A percentile compares a stretch with the other conserved stretches of the same genome.
Evolutionary conservation across 2,329 filamentous ascomycete species (phyloP).

Genomic region (Stenocarpella maydis): DNA sequence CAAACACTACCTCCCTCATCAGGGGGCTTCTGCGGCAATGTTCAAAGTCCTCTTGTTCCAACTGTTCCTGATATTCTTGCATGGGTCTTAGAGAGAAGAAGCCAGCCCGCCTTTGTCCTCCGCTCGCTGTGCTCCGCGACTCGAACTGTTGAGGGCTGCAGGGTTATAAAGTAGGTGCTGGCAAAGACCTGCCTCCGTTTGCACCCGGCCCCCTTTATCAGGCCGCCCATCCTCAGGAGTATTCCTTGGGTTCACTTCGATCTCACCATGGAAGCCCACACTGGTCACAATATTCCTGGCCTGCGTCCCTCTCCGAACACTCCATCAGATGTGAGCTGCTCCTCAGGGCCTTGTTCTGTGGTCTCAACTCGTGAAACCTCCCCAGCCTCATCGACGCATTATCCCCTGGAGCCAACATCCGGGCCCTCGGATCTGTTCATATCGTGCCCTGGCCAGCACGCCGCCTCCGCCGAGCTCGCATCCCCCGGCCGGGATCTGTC

Average conservation of each 20-base stretch:
- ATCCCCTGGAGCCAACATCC: not conserved
- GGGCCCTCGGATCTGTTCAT: not conserved
- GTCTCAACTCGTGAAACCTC: constrained; percentile 33
- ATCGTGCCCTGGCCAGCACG: not conserved
- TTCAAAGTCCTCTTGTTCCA: constrained; percentile 28
- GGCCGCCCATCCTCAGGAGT: constrained; percentile 18
- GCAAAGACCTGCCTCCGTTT: constrained; percentile 42
- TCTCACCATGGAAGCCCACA: constrained; percentile 20
- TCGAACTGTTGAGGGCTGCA: constrained; percentile 36
- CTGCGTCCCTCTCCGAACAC: constrained; percentile 2
- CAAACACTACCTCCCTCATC: constrained; percentile 7
- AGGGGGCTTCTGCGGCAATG: constrained; percentile 29
- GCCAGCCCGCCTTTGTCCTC: constrained; percentile 26
- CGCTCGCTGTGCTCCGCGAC: constrained; percentile 8
- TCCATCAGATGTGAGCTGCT: constrained; percentile 24
- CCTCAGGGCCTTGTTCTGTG: constrained; percentile 25
- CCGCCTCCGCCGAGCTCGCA: not conserved
- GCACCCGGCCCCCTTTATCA: constrained; percentile 36
- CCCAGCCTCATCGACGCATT: constrained; percentile 30
- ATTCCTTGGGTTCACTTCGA: not conserved
- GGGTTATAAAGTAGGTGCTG: constrained; percentile 41
- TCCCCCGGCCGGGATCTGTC: not conserved
- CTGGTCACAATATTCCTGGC: constrained; percentile 8
- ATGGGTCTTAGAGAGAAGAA: constrained; percentile 23
- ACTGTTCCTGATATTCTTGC: constrained; percentile 30